phyloP scores from a whole-genome alignment of 1,284 basidiomycete species.

The Naganishia albida region DNA sequence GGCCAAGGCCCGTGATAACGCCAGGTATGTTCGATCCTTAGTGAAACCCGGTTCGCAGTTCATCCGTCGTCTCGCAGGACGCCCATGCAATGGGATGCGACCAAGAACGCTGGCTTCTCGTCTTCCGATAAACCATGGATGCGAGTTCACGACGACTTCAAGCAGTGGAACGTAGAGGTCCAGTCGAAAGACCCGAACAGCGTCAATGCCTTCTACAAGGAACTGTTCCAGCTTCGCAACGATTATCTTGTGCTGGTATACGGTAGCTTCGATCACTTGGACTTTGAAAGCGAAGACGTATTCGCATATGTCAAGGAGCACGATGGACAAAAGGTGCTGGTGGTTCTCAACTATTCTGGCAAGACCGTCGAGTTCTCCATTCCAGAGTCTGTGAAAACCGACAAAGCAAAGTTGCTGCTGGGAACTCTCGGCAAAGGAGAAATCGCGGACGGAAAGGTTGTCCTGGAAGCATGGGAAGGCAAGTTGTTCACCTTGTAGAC shows the following conservation, averaged over 20 bases:
- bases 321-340: conserved; percentile 50
- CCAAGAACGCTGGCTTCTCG: conserved; percentile 66
- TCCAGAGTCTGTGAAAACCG: conserved; percentile 4
- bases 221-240: conserved; percentile 61
- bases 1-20: conserved; percentile 69
- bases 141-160: conserved; percentile 70
- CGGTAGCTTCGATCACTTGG: conserved; percentile 62
- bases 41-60: conserved; percentile 36
- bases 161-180: conserved; percentile 62
- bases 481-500: conserved; percentile 19
- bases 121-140: conserved; percentile 69
- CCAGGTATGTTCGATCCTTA: conserved; percentile 64
- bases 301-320: conserved; percentile 60
- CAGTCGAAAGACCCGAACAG: conserved; percentile 60
- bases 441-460: conserved; percentile 9
- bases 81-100: conserved; percentile 61
- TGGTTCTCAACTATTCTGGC: conserved; percentile 61
- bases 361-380: conserved; percentile 17
- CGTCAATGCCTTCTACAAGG: conserved; percentile 65
- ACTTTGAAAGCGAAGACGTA: conserved; percentile 58
- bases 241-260: conserved; percentile 63
- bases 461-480: conserved; percentile 27
- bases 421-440: conserved; percentile 28
- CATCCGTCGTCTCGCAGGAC: conserved; percentile 1
- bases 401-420: conserved; percentile 24